A percentile compares a stretch with the other conserved stretches of the same genome.
These are phyloP conservation scores for Pinus taeda DNA, from an alignment of 75 land plant species.

Conservation along the genomic window DNA sequence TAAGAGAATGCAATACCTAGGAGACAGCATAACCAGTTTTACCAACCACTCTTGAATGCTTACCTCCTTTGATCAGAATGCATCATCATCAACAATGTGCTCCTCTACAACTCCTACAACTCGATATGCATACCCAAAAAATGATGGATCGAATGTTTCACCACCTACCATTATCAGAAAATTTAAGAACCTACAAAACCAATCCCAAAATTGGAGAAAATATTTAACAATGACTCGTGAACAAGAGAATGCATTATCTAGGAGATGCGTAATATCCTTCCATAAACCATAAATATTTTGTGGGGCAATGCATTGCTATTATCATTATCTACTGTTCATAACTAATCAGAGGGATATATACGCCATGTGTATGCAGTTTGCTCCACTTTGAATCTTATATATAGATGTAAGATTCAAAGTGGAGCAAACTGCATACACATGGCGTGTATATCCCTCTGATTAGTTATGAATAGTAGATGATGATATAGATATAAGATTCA, in stretches of 20 bases:
- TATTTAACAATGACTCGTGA: neutral
- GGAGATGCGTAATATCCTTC: too few species aligned
- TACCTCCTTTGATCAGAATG: conserved; percentile 84
- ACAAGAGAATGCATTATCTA: neutral
- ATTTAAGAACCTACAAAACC: conserved; percentile 66
- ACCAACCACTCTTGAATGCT: conserved; percentile 57
- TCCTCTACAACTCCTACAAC: conserved; percentile 97
- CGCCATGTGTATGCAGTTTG: too few species aligned
- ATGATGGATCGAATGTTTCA: conserved; percentile 89
- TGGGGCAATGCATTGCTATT: too few species aligned
- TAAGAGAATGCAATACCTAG: neutral
- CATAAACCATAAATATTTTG: too few species aligned
- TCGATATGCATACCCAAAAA: conserved; percentile 87
- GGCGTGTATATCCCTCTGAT: too few species aligned
- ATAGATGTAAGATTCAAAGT: too few species aligned
- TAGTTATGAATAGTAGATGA: too few species aligned
- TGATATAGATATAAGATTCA: too few species aligned
- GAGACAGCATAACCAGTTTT: neutral
- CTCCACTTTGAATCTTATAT: too few species aligned
- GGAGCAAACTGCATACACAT: too few species aligned
- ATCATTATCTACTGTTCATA: too few species aligned
- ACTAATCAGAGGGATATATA: too few species aligned
- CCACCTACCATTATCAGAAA: conserved; percentile 98
- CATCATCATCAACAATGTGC: conserved; percentile 79
- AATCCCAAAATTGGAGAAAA: neutral